Percentiles rank a stretch among this genome's conserved stretches.
phyloP scores from a whole-genome alignment of 2,329 filamentous ascomycete genomes.

The Pseudocercospora pini-densiflorae region DNA sequence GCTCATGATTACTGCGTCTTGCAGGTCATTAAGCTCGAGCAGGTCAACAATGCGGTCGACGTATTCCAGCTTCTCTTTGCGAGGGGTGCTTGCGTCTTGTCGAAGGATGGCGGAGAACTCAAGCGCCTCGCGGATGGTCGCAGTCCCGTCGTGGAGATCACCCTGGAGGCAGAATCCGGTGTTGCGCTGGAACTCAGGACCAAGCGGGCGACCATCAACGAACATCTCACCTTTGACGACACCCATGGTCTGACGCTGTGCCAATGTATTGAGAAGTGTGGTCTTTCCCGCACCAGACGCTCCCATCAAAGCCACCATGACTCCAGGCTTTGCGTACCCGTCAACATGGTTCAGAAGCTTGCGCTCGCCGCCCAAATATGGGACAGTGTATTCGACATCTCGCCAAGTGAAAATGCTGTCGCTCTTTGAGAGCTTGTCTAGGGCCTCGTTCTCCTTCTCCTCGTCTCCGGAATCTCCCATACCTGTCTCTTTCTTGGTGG shows the following conservation, averaged over 20 bases:
- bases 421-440: conserved; percentile 58
- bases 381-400: conserved; percentile 73
- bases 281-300: conserved; percentile 84
- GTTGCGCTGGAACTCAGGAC: conserved; percentile 67
- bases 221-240: conserved; percentile 71
- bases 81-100: conserved; percentile 60
- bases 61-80: conserved; percentile 67
- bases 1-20: conserved; percentile 68
- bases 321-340: conserved; percentile 78
- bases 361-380: conserved; percentile 65
- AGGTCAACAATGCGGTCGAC: conserved; percentile 69
- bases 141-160: conserved; percentile 71
- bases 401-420: conserved; percentile 73
- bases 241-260: conserved; percentile 71
- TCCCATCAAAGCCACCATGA: conserved; percentile 81
- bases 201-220: conserved; percentile 68
- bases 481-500: conserved; percentile 35
- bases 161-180: conserved; percentile 76
- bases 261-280: conserved; percentile 76
- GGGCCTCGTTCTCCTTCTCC: conserved; percentile 45
- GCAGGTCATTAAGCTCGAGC: conserved; percentile 66
- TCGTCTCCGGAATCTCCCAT: conserved; percentile 36
- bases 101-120: conserved; percentile 71
- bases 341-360: conserved; percentile 71
- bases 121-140: conserved; percentile 69